phyloP scores from a whole-genome alignment of 805 yeast species.

The Hanseniaspora lachancei region DNA sequence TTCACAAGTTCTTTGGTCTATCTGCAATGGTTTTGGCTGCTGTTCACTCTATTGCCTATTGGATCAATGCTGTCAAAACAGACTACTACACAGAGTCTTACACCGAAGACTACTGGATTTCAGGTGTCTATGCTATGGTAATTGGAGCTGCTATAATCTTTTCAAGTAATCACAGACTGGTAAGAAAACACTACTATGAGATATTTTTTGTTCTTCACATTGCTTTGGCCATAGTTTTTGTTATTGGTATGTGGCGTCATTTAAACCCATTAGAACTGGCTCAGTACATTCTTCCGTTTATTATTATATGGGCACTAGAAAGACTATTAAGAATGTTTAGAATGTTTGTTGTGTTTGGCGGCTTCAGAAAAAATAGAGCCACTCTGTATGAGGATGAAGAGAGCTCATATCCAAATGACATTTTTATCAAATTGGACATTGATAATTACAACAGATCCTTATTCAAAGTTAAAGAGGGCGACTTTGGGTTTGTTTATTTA shows the following conservation, averaged over 20 bases:
- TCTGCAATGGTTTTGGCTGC: conserved; percentile 22
- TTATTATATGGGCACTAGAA: conserved; percentile 59
- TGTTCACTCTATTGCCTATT: conserved; percentile 15
- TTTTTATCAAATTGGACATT: conserved; percentile 3
- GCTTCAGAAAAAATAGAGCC: conserved; percentile 6
- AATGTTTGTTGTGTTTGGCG: conserved; percentile 21
- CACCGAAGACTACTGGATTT: conserved; percentile 30
- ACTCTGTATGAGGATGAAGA: neutral
- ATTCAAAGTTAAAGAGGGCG: conserved; percentile 8
- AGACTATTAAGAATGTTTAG: conserved; percentile 42
- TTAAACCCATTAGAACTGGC: conserved; percentile 33
- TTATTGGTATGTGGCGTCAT: conserved; percentile 36
- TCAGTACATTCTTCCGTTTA: conserved; percentile 37
- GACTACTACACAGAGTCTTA: conserved; percentile 26
- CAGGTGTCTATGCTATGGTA: conserved; percentile 18
- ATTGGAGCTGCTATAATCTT: conserved; percentile 30
- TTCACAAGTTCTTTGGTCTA: conserved; percentile 52
- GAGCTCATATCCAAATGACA: neutral
- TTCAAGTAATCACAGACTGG: conserved; percentile 31
- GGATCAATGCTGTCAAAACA: neutral
- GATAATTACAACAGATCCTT: conserved; percentile 6
- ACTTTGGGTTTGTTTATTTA: conserved; percentile 10
- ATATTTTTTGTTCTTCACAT: conserved; percentile 32
- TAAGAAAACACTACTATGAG: conserved; percentile 35
- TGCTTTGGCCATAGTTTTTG: conserved; percentile 30